A percentile compares a stretch with the other conserved stretches of the same genome.
phyloP scores from a whole-genome alignment of 2,329 filamentous ascomycete genomes.

The Pezicula carpinea region DNA sequence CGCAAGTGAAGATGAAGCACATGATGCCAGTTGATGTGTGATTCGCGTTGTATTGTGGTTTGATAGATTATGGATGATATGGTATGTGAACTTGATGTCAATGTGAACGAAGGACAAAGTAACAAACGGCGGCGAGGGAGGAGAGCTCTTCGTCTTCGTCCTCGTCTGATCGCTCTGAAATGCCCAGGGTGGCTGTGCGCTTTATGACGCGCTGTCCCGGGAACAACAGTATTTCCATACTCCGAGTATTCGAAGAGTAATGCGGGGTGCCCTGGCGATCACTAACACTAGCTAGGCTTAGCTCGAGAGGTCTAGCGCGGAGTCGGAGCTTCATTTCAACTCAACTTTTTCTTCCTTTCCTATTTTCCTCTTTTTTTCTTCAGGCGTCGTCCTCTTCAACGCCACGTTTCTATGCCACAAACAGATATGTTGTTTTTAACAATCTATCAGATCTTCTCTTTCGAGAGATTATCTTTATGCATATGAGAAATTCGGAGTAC shows the following conservation, averaged over 20 bases:
- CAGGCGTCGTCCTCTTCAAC: conserved; percentile 82
- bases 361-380: conserved; percentile 35
- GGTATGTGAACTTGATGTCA: neutral
- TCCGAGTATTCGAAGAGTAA: too few species aligned
- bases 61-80: conserved; percentile 1
- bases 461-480: conserved; percentile 36
- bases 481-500: conserved; percentile 99
- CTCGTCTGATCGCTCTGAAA: too few species aligned
- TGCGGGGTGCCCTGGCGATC: too few species aligned
- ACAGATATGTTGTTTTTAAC: conserved; percentile 39
- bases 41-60: neutral
- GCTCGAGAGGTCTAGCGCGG: neutral
- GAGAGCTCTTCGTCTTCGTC: neutral
- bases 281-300: too few species aligned
- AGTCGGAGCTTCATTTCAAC: conserved; percentile 1
- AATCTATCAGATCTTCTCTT: conserved; percentile 20
- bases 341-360: conserved; percentile 7
- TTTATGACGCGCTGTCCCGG: too few species aligned
- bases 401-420: conserved; percentile 96
- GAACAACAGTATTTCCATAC: too few species aligned
- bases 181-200: too few species aligned
- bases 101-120: too few species aligned
- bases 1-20: conserved; percentile 30
- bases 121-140: neutral
- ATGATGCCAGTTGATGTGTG: conserved; percentile 10